phyloP scores from a whole-genome alignment of 768 basidiomycete species.

The Coprinellus aureogranulatus region DNA sequence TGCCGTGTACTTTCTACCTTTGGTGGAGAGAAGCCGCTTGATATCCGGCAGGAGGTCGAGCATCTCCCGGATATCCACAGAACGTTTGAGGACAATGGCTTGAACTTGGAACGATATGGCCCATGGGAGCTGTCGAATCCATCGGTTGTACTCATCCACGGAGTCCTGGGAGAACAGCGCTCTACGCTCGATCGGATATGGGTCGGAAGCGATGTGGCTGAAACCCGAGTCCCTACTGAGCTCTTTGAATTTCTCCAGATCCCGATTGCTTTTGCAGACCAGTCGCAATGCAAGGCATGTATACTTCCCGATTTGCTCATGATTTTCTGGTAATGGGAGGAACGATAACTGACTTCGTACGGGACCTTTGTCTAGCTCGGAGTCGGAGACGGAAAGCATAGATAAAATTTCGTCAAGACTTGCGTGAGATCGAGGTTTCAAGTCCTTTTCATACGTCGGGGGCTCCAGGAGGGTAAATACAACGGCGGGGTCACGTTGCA shows the following conservation, averaged over 20 bases:
- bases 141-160: constrained; percentile 28
- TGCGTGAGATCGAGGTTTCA: background rate
- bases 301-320: constrained; percentile 47
- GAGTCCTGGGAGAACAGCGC: constrained; percentile 41
- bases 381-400: background rate
- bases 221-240: constrained; percentile 40
- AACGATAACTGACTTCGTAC: constrained; percentile 35
- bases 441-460: constrained; percentile 19
- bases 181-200: constrained; percentile 39
- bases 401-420: background rate
- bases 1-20: constrained; percentile 36
- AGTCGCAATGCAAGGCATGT: constrained; percentile 53
- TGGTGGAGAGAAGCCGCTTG: constrained; percentile 19
- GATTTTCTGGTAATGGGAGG: constrained; percentile 37
- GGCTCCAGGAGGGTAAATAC: constrained; percentile 43
- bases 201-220: constrained; percentile 29
- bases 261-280: constrained; percentile 34
- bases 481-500: constrained; percentile 32
- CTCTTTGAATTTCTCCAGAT: constrained; percentile 36
- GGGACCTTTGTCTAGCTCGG: background rate
- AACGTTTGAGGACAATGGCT: constrained; percentile 34
- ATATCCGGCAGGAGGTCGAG: constrained; percentile 39
- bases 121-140: constrained; percentile 42
- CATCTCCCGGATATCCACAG: constrained; percentile 53
- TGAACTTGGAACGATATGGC: constrained; percentile 62